Evolutionary conservation across 2,329 filamentous ascomycete genomes (phyloP), one percentile per base, ranked within the genome.

Genomic region (Zasmidium citrigriseum): DNA sequence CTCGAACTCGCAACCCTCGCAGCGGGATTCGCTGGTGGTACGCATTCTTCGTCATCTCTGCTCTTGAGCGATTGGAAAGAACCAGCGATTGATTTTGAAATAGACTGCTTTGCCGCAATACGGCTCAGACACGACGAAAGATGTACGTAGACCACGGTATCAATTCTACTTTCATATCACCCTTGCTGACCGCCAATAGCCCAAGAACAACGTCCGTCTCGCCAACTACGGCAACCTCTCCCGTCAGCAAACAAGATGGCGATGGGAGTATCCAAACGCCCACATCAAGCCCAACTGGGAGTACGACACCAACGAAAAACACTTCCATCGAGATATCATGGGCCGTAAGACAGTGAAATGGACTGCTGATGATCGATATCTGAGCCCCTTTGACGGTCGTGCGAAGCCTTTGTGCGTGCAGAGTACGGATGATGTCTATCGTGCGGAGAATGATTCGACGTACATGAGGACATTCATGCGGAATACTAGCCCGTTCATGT

Each of bases 371-470:
- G 54, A 57, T 52, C 48, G 54, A 34, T 57, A 57, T 21, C 47
- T 57, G 4, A 45, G 27, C 11, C 54, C 54, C 16, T 57, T 24
- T 38, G 54, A 52, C 18, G 54, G 48, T 11, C 38, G 44, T 9
- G 54, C 51, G 22, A 57, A 57, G 38, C 54, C 48, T 41, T 24
- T 57, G 24, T 46, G 51, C 18, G 54, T 57, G 1, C 54, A 57
- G n/a, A 25, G 38, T 1, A 57, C 54, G 9, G 54, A 57, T 52
- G 54, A 52, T 1, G 23, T 57, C 34, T 57, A 57, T 41, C 44
- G 46, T 4, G 24, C 25, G 24, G 24, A 24, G 23, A 57, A 57
- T 29, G 34, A 45, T 20, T 52, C 54, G 38, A 57, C 54, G 11
- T 51, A 57, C 44, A 27, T 51, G 18, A 34, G 48, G 23, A 57